Evolutionary conservation across 2,329 filamentous ascomycete species (phyloP), one percentile per base, ranked within the genome.

Genomic region (Ambrosiella cleistominuta): DNA sequence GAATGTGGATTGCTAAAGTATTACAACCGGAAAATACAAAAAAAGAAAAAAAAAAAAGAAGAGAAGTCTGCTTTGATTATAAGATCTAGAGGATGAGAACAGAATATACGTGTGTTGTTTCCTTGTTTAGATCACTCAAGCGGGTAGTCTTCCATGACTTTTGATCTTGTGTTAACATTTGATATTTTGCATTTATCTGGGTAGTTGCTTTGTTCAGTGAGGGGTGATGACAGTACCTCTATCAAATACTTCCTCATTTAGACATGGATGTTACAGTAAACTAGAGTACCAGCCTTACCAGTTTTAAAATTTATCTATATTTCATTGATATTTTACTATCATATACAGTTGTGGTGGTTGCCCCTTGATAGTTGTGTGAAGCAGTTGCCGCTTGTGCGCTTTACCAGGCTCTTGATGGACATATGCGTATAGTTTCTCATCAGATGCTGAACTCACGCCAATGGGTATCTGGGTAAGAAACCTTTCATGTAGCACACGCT

Each of bases 1-100:
- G 17, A 51, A 15, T n/a, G 35, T 36, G 15, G 27, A 51, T 9
- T 51, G 47, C 27, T 51, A 36, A 19, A 35, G 17, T 3, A 51
- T 51, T 7, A 51, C 47, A 51, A 7, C 52, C 37, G 39, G 54
- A 49, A 57, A 54, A 40, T 19, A 17, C 9, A 11, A 54, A 59
- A 53, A 45, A 37, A 37, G 54, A 7, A 39, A 36, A 59, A 56
- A n/a, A 54, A 44, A 49, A 47, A 12, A 45, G 38, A 54, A 40
- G 36, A 40, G 15, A 44, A 27, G 4, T 27, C 1, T 27, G 4
- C 27, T 27, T 27, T 27, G 27, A 3, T 51, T 36, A 5, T 19
- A 35, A n/a, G 2, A 51, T 51, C 3, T 51, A 7, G 47, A 9
- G 47, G 47, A 7, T 6, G 35, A 51, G 2, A 51, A 19, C 35